Percentiles rank a stretch among this genome's conserved stretches.
Evolutionary conservation across 352 stramenopile species (phyloP).

Genomic region (Blastocystis sp.): DNA sequence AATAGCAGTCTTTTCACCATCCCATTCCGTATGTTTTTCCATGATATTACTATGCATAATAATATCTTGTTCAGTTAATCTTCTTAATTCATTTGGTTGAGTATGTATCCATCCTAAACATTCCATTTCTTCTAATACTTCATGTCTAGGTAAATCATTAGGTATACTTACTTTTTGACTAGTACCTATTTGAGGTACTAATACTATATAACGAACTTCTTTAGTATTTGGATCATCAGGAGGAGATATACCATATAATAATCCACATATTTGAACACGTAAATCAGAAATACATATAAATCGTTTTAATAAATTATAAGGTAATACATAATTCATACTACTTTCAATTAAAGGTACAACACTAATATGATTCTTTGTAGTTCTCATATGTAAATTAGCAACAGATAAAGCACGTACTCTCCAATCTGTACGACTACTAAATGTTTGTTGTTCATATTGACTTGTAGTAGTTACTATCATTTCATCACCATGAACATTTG

Average conservation of each 20-base stretch:
- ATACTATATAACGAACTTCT: constrained; percentile 94
- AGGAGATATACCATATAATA: constrained; percentile 93
- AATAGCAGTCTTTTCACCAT: constrained; percentile 85
- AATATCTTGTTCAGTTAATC: constrained; percentile 80
- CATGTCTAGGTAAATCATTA: constrained; percentile 76
- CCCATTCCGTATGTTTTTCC: constrained; percentile 80
- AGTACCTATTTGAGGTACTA: constrained; percentile 92
- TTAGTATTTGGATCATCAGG: constrained; percentile 91
- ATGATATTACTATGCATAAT: constrained; percentile 85
- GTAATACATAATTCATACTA: constrained; percentile 88
- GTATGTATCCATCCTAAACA: constrained; percentile 97
- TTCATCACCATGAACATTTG: constrained; percentile 95
- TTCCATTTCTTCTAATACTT: constrained; percentile 79
- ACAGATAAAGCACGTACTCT: constrained; percentile 88
- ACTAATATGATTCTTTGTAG: constrained; percentile 99
- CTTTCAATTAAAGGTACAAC: constrained; percentile 60
- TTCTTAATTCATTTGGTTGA: constrained; percentile 86
- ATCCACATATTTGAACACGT: constrained; percentile 84
- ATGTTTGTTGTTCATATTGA: constrained; percentile 96
- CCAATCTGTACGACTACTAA: constrained; percentile 97
- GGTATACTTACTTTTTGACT: constrained; percentile 89
- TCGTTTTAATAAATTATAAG: constrained; percentile 97
- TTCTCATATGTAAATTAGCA: constrained; percentile 90
- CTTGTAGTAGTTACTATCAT: constrained; percentile 97
- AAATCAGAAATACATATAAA: constrained; percentile 94